phyloP scores from a whole-genome alignment of 2,329 filamentous ascomycete species.

The Penicillium sp. region DNA sequence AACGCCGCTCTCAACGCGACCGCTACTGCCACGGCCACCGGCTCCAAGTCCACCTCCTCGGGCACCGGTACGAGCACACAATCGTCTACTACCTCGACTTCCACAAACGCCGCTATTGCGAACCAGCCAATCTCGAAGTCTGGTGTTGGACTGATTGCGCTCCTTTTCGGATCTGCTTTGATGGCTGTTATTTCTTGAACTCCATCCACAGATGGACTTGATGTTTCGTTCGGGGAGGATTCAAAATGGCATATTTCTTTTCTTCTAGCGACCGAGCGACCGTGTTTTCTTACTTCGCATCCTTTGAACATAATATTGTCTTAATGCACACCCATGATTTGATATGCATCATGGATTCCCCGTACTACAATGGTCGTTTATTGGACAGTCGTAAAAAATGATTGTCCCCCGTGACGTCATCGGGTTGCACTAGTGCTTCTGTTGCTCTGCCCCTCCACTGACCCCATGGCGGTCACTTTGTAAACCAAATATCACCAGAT shows the following conservation, averaged over 20 bases:
- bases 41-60: constrained; percentile 16
- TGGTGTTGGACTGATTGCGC: constrained; percentile 31
- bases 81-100: constrained; percentile 11
- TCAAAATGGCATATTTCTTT: background rate
- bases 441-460: background rate
- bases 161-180: constrained; percentile 32
- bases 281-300: background rate
- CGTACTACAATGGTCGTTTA: background rate
- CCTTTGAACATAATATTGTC: background rate
- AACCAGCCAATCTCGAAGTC: constrained; percentile 27
- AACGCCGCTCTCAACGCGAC: constrained; percentile 38
- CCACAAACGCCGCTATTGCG: constrained; percentile 21
- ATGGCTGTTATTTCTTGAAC: constrained; percentile 30
- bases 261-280: background rate
- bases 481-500: background rate
- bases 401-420: background rate
- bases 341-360: background rate
- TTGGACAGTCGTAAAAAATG: background rate
- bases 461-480: no score
- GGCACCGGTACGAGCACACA: constrained; percentile 12
- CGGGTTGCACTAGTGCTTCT: background rate
- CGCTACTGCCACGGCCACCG: constrained; percentile 35
- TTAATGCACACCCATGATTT: background rate
- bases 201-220: background rate
- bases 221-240: background rate